Conservation (phyloP, 139 green algal genomes). For the Tetraselmis striata region DNA sequence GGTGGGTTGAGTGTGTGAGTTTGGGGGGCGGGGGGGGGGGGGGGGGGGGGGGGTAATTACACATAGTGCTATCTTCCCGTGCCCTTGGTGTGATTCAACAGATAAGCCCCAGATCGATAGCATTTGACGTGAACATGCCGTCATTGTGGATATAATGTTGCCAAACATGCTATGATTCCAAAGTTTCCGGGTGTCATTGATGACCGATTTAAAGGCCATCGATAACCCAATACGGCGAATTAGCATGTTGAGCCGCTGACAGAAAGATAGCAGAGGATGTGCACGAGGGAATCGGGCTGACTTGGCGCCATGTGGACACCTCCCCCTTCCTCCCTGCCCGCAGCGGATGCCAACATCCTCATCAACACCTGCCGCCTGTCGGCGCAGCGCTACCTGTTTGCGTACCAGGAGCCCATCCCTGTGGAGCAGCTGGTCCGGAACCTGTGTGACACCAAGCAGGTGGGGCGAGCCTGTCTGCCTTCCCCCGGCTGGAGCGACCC, state of each 20-base stretch:
- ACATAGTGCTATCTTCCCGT: not conserved
- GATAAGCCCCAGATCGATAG: too few species aligned
- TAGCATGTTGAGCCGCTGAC: too few species aligned
- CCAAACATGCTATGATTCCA: too few species aligned
- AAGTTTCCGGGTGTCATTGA: too few species aligned
- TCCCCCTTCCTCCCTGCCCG: too few species aligned
- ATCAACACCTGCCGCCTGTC: constrained; percentile 84
- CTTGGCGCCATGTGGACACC: too few species aligned
- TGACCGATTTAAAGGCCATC: too few species aligned
- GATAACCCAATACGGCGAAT: too few species aligned
- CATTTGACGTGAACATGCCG: too few species aligned
- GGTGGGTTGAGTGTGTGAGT: not conserved
- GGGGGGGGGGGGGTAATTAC: not conserved
- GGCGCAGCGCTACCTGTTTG: constrained; percentile 80
- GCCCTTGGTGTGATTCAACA: constrained; percentile 5
- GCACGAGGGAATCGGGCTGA: too few species aligned
- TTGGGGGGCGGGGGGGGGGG: not conserved
- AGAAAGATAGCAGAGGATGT: too few species aligned
- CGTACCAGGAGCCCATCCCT: constrained; percentile 94
- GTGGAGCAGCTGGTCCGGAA: constrained; percentile 92
- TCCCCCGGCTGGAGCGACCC: too few species aligned
- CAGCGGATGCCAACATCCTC: constrained; percentile 97
- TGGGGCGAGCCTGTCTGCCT: constrained; percentile 14
- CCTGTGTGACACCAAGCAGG: constrained; percentile 95
- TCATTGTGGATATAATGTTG: constrained; percentile 3